Percentiles rank a stretch among this genome's conserved stretches.
phyloP scores from a whole-genome alignment of 768 basidiomycete species.

The Boletus subparvulus region DNA sequence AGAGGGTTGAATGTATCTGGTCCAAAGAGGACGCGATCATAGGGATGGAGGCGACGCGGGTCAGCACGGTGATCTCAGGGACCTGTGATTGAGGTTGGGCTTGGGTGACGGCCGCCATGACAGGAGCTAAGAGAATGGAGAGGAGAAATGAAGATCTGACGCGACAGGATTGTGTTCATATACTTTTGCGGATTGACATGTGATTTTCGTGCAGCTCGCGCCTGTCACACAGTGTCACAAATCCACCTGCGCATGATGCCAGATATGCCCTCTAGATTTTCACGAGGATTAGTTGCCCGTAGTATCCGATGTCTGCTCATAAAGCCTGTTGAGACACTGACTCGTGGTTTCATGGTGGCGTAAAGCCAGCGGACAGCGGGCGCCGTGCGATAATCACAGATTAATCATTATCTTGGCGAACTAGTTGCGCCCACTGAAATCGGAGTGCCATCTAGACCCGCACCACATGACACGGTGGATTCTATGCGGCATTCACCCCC shows the following conservation, averaged over 20 bases:
- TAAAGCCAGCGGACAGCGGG: background rate
- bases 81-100: conserved; percentile 17
- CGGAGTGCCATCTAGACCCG: background rate
- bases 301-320: background rate
- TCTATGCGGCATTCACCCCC: background rate
- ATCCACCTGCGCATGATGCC: background rate
- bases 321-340: background rate
- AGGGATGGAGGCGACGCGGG: conserved; percentile 71
- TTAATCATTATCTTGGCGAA: background rate
- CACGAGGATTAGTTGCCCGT: conserved; percentile 1
- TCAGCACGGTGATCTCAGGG: conserved; percentile 61
- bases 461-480: background rate
- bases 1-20: conserved; percentile 59
- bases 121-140: background rate
- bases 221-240: conserved; percentile 28
- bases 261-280: background rate
- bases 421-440: background rate
- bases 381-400: background rate
- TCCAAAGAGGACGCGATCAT: conserved; percentile 63
- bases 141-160: conserved; percentile 6
- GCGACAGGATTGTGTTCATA: conserved; percentile 28
- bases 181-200: conserved; percentile 22
- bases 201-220: conserved; percentile 20
- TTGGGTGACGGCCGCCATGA: conserved; percentile 40
- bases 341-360: background rate